phyloP scores from a whole-genome alignment of 192 early-diverging fungal species.

The Obelidium mucronatum region DNA sequence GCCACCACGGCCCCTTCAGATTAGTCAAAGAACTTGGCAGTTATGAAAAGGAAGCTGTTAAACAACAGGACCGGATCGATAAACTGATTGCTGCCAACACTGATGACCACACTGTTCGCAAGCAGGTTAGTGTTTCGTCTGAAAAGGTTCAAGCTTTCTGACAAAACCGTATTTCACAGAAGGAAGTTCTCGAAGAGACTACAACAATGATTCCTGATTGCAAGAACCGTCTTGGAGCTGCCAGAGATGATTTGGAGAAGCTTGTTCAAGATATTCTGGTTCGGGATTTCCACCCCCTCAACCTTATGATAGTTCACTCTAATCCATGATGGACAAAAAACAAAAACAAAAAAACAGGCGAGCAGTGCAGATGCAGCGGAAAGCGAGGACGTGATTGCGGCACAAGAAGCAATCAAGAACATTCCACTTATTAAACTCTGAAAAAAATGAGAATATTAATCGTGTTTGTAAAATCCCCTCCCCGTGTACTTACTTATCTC shows the following conservation, averaged over 20 bases:
- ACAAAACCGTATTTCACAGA: constrained; percentile 30
- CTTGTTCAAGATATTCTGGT: constrained; percentile 29
- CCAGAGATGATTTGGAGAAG: constrained; percentile 45
- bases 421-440: background rate
- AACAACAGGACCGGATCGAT: constrained; percentile 53
- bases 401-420: constrained; percentile 28
- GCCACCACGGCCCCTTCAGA: constrained; percentile 15
- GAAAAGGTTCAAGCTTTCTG: background rate
- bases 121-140: constrained; percentile 41
- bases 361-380: constrained; percentile 13
- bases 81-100: constrained; percentile 44
- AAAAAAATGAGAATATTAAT: too few relatives aligned
- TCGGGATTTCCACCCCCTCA: constrained; percentile 9
- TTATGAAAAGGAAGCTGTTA: constrained; percentile 44
- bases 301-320: background rate
- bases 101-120: constrained; percentile 49
- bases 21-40: constrained; percentile 49
- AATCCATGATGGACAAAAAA: too few relatives aligned
- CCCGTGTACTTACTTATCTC: too few relatives aligned
- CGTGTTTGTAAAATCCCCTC: too few relatives aligned
- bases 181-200: constrained; percentile 58
- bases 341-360: background rate
- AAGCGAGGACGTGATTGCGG: constrained; percentile 33
- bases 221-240: constrained; percentile 39
- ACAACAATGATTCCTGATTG: constrained; percentile 56